phyloP scores from a whole-genome alignment of 768 basidiomycete species.

The Coprinopsis sp. region DNA sequence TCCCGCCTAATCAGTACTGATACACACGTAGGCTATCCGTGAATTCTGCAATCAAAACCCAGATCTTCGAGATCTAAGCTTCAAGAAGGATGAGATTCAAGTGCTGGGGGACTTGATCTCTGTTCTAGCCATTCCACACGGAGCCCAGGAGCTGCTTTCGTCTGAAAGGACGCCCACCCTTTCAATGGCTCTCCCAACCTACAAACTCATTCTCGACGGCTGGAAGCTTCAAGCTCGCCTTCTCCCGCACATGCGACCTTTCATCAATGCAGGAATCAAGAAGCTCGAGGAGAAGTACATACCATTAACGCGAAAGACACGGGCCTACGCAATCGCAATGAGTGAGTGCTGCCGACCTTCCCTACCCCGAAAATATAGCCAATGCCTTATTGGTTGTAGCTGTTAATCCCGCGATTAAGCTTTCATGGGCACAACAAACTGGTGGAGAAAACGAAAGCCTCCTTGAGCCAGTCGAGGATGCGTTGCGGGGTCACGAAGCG shows the following conservation, averaged over 20 bases:
- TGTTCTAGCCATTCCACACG: not conserved
- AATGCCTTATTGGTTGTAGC: not conserved
- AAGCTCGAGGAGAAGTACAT: constrained; percentile 2
- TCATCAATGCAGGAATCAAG: not conserved
- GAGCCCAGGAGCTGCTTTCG: constrained; percentile 1
- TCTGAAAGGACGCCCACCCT: not conserved
- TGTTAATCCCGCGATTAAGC: constrained; percentile 1
- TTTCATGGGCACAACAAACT: not conserved
- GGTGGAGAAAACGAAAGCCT: not conserved
- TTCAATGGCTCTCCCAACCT: not conserved
- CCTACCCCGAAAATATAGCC: no score
- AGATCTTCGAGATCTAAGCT: not conserved
- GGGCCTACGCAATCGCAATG: not conserved
- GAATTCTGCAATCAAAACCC: no score
- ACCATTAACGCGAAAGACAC: not conserved
- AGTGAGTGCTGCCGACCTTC: not conserved
- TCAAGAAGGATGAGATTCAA: not conserved
- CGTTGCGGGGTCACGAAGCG: not conserved
- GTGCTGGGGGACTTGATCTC: not conserved
- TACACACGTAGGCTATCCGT: no score
- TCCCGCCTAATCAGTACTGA: no score
- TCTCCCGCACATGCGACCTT: not conserved
- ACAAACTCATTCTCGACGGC: not conserved
- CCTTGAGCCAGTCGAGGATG: not conserved
- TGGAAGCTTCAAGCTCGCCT: not conserved